phyloP scores from a whole-genome alignment of 345 rosid species.

The Syzygium jambos region DNA sequence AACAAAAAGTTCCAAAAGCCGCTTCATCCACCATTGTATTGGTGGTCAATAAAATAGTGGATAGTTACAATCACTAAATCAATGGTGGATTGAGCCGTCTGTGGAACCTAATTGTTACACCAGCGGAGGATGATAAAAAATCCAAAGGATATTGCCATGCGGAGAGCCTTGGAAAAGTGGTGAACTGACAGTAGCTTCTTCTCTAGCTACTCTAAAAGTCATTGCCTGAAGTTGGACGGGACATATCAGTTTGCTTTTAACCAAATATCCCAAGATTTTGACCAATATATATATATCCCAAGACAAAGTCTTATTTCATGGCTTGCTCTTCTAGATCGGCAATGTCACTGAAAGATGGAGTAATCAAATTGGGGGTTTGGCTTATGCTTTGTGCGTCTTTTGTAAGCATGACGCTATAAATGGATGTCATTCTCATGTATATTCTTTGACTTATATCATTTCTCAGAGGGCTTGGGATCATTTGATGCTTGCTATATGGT shows the following conservation, averaged over 20 bases:
- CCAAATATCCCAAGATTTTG: background rate
- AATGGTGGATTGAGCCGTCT: background rate
- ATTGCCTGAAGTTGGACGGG: background rate
- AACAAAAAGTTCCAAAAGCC: background rate
- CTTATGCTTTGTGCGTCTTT: background rate
- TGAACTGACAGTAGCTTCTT: background rate
- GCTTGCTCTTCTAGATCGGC: background rate
- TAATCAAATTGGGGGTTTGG: background rate
- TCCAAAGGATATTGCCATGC: background rate
- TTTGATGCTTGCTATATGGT: background rate
- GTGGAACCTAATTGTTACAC: background rate
- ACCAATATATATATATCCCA: background rate
- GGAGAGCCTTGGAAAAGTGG: background rate
- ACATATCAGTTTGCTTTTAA: background rate
- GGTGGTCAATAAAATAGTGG: background rate
- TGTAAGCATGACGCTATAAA: background rate
- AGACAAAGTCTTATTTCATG: background rate
- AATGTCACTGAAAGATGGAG: background rate
- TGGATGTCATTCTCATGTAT: background rate
- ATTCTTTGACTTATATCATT: background rate
- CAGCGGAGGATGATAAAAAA: background rate
- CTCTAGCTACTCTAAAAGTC: background rate
- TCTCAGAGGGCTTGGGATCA: background rate
- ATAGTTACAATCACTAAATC: background rate
- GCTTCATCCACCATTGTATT: background rate